Evolutionary conservation across 2,329 filamentous ascomycete species (phyloP), one percentile per base, ranked within the genome.

Genomic region (Raffaelea arxii): DNA sequence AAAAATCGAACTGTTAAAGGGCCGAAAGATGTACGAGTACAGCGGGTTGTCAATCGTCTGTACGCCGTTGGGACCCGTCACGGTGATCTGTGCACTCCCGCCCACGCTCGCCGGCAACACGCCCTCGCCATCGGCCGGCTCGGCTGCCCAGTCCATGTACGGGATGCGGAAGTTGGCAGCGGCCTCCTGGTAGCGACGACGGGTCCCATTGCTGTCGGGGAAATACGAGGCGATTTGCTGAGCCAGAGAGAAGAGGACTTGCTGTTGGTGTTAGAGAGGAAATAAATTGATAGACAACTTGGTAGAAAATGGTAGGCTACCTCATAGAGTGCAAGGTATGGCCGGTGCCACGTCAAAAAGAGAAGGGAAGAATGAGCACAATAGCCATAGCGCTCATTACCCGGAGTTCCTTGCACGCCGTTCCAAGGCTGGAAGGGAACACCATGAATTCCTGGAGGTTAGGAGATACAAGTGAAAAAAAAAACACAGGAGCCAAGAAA

Each of bases 331-430:
- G 71, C 74, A 49, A 92, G 68, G 62, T 91, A 94, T 1, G 86
- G 84, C 43, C 88, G 77, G 69, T 94, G 88, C 88, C 88, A 94
- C 35, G 81, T 75, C 35, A 83, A 78, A 59, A 94, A 92, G 16
- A 92, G 67, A 36, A 82, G 78, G 2, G 84, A 85, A 22, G 66
- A 22, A 63, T 94, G 88, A 14, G 78, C 77, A 61, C 88, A 94
- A 61, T 89, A 94, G 43, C 86, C 87, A 16, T 74, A 69, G 35
- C 70, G 65, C 47, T 71, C 67, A 49, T 74, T 76, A 2, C 75
- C 77, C 3, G 68, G 57, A 2, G 64, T 66, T 46, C 71, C 66
- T 42, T 64, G 56, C 21, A 79, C 76, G 27, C 65, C 70, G 25
- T 70, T 74, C 73, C 75, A 80, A 12, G 71, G 60, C 35, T 65